A percentile compares a stretch with the other conserved stretches of the same genome.
phyloP scores from a whole-genome alignment of 495 filamentous ascomycete species.

The Geoglossum glabrum region DNA sequence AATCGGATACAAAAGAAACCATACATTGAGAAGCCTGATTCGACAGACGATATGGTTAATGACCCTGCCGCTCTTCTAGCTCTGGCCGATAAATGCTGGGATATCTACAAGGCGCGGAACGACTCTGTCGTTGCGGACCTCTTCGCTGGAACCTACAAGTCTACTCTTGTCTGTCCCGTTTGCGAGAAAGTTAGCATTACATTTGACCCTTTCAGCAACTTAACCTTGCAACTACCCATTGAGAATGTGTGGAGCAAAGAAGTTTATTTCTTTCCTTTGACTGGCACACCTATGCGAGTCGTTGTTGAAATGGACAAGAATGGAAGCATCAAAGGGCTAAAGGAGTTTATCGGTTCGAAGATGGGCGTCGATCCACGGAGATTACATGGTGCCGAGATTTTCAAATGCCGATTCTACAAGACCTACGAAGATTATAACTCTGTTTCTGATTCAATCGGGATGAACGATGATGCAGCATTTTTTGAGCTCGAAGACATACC shows the following conservation, averaged over 20 bases:
- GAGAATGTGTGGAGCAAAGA: conserved; percentile 54
- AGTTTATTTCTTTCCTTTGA: conserved; percentile 54
- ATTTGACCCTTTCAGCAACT: conserved; percentile 90
- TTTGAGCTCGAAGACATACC: conserved; percentile 64
- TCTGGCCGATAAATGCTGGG: conserved; percentile 73
- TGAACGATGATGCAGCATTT: conserved; percentile 45
- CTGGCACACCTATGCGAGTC: conserved; percentile 43
- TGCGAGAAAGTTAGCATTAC: conserved; percentile 96
- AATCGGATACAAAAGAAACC: conserved; percentile 90
- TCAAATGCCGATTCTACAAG: conserved; percentile 63
- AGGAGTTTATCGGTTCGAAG: conserved; percentile 52
- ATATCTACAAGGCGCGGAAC: conserved; percentile 80
- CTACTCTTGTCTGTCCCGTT: conserved; percentile 73
- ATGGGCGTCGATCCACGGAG: conserved; percentile 33
- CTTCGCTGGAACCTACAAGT: conserved; percentile 96
- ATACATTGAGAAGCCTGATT: conserved; percentile 94
- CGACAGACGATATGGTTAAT: conserved; percentile 86
- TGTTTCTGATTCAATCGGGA: conserved; percentile 46
- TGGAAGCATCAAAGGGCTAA: conserved; percentile 47
- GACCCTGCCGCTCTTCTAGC: conserved; percentile 53
- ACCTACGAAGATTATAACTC: conserved; percentile 45
- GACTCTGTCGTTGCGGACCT: conserved; percentile 88
- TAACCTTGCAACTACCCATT: conserved; percentile 78
- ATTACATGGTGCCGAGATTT: conserved; percentile 60
- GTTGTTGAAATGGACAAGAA: conserved; percentile 77